Evolutionary conservation across 345 rosid species (phyloP), one percentile per base, ranked within the genome.

Genomic region (Hypericum perforatum): DNA sequence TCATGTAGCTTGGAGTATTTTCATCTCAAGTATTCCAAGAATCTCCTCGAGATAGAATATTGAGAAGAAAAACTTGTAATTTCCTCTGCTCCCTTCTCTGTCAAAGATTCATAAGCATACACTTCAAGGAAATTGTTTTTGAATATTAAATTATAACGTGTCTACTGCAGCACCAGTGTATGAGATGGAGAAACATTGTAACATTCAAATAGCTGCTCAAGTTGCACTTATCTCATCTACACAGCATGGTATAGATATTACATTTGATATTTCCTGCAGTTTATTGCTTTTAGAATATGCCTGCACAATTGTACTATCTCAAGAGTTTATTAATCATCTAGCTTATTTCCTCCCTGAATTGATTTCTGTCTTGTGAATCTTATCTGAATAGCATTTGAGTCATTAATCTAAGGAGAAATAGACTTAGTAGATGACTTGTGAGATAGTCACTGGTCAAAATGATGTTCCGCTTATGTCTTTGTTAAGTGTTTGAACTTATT

Each of bases 171-270:
- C 95, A 56, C 94, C 94, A 62, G 72, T 83, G 50, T 76, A 85
- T 74, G 91, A 88, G 77, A 82, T 85, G 82, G 96, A 92, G 79
- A 88, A 92, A 80, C 94, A 83, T 70, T 92, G 98, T 61, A 92
- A 83, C 65, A 88, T 88, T 48, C 95, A 92, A 82, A 81, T 92
- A 63, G 86, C 94, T 16, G 95, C 96, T 14, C 94, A 88, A 66
- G 72, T 92, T 60, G 75, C 94, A 1, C 91, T 71, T 9, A 13
- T 70, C 53, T 53, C 82, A 22, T 76, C 88, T 51, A 39, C 43
- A 41, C 88, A 74, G 70, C 68, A 61, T 65, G 94, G 94, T 76
- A 74, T 53, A 60, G 5, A 36, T 43, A 15, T 56, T 60, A 7
- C 40, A 11, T 40, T 53, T 16, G 13, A 47, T 13, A 37, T 36